Conservation (phyloP, 148 eudicot genomes). For the Rhododendron ovatum region DNA sequence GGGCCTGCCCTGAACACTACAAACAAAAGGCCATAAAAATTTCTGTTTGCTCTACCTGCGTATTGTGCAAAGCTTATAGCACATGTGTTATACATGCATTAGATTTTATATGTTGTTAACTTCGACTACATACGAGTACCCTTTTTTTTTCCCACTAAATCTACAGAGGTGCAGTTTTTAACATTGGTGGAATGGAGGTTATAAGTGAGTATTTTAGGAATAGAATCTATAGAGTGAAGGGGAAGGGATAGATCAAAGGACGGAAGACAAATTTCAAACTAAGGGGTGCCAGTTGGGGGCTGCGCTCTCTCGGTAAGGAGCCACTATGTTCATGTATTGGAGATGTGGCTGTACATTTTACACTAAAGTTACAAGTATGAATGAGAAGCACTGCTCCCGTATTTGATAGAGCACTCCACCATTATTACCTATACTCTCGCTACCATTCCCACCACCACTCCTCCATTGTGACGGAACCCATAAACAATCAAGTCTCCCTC, state of each 20-base stretch:
- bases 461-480: constrained; percentile 53
- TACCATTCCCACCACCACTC: constrained; percentile 63
- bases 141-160: too few relatives aligned
- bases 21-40: too few relatives aligned
- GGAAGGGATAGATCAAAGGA: neutral
- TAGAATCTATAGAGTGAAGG: neutral
- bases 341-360: neutral
- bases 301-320: too few relatives aligned
- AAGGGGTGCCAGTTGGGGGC: neutral
- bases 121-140: too few relatives aligned
- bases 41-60: too few relatives aligned
- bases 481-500: neutral
- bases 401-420: constrained; percentile 39
- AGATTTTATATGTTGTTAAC: too few relatives aligned
- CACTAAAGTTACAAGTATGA: neutral
- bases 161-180: too few relatives aligned
- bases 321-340: neutral
- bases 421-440: constrained; percentile 55
- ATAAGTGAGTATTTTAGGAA: too few relatives aligned
- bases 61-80: too few relatives aligned
- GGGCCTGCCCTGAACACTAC: too few relatives aligned
- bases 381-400: too few relatives aligned
- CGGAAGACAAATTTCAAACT: neutral
- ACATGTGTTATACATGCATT: too few relatives aligned
- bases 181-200: neutral